Evolutionary conservation across 2,329 filamentous ascomycete species (phyloP).

Genomic region (Plenodomus biglobosus): DNA sequence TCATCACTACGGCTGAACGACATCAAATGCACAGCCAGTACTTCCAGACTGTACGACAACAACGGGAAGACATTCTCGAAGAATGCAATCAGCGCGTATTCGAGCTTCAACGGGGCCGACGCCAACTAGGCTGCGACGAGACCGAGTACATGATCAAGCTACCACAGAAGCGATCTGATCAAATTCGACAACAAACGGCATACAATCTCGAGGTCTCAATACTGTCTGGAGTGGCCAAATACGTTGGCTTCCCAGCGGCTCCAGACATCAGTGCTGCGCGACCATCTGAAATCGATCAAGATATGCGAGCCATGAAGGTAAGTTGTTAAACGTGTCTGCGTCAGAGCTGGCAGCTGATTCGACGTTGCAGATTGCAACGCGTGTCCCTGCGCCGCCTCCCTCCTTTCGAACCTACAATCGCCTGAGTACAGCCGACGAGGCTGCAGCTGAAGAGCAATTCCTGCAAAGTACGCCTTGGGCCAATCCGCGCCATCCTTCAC

Average conservation of each 20-base stretch:
- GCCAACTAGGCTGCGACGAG: constrained; percentile 74
- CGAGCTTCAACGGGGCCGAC: constrained; percentile 85
- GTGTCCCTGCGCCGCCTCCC: constrained; percentile 32
- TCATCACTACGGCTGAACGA: constrained; percentile 75
- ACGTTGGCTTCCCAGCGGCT: constrained; percentile 95
- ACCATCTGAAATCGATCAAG: constrained; percentile 74
- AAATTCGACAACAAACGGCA: constrained; percentile 80
- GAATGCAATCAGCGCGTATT: constrained; percentile 87
- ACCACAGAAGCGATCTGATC: constrained; percentile 72
- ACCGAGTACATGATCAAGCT: constrained; percentile 82
- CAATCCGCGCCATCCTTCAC: constrained; percentile 67
- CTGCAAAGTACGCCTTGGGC: constrained; percentile 90
- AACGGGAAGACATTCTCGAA: constrained; percentile 77
- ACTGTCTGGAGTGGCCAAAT: constrained; percentile 86
- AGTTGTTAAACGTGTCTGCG: constrained; percentile 44
- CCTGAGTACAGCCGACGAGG: constrained; percentile 52
- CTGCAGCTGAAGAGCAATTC: constrained; percentile 77
- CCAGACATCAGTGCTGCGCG: constrained; percentile 77
- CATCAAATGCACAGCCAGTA: constrained; percentile 88
- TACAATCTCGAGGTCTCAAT: constrained; percentile 96
- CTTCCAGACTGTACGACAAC: constrained; percentile 81
- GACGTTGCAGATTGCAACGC: constrained; percentile 37
- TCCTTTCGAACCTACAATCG: constrained; percentile 40
- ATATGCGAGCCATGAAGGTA: constrained; percentile 87
- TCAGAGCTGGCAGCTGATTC: constrained; percentile 24